Conservation (phyloP, 352 stramenopile genomes). For the Pythium sp. region DNA sequence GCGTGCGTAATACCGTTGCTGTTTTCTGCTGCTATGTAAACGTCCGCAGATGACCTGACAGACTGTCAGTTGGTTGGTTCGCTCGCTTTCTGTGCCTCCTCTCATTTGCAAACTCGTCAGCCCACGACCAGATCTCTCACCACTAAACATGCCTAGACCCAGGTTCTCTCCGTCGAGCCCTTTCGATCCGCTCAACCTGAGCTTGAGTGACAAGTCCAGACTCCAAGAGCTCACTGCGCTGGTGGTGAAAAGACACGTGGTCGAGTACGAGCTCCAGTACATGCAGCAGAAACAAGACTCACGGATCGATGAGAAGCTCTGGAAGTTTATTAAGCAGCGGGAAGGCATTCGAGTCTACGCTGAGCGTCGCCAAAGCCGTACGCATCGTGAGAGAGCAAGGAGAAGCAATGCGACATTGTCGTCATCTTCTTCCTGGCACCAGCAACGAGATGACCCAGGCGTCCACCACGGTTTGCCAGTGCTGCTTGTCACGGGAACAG, state of each 20-base stretch:
- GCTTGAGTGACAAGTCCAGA: not conserved
- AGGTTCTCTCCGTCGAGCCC: not conserved
- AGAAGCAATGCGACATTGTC: not conserved
- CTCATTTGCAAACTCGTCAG: not conserved
- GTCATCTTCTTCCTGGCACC: not conserved
- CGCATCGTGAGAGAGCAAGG: not conserved
- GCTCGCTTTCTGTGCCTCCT: not conserved
- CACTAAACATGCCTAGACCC: not conserved
- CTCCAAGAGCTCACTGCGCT: not conserved
- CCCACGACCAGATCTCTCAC: not conserved
- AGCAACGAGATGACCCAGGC: conserved; percentile 4
- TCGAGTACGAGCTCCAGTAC: conserved; percentile 6
- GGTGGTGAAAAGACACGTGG: not conserved
- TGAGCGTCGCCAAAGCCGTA: conserved; percentile 16
- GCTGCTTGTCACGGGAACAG: conserved; percentile 7
- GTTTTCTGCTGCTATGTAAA: not conserved
- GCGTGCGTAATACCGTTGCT: not conserved
- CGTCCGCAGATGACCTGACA: not conserved
- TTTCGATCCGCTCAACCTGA: not conserved
- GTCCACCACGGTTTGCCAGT: not conserved
- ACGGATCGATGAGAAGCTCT: not conserved
- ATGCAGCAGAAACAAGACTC: conserved; percentile 8
- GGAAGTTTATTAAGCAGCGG: conserved; percentile 5
- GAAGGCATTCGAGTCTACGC: conserved; percentile 7
- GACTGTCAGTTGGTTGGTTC: no score